These are phyloP conservation scores for Leptographium radiaticola DNA, from an alignment of 2,329 filamentous ascomycete species.

Conservation along the genomic window DNA sequence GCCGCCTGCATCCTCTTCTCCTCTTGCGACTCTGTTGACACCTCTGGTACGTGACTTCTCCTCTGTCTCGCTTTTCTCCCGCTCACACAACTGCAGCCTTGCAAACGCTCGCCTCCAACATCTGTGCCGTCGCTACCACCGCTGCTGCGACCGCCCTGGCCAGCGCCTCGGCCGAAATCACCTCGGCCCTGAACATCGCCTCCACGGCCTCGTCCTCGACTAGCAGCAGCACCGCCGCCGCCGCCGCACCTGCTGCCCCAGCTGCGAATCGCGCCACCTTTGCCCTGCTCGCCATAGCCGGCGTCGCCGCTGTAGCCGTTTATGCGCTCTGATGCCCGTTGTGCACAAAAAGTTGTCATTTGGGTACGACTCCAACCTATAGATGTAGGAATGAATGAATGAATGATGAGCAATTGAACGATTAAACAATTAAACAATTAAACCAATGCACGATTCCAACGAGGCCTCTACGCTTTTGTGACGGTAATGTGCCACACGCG, in stretches of 20 bases:
- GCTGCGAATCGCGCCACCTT: slow-evolving; percentile 3
- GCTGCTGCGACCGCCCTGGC: slow-evolving; percentile 5
- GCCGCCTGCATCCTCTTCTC: slow-evolving; percentile 11
- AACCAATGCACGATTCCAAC: too few species aligned
- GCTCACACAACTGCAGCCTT: background rate
- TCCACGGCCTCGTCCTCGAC: background rate
- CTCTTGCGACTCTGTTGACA: slow-evolving; percentile 2
- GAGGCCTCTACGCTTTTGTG: background rate
- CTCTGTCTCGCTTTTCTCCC: background rate
- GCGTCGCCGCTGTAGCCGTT: slow-evolving; percentile 6
- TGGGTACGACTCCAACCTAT: background rate
- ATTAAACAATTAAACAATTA: too few species aligned
- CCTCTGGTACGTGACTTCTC: background rate
- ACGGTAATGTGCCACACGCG: slow-evolving; percentile 7
- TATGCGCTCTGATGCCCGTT: slow-evolving; percentile 3
- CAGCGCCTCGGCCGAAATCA: slow-evolving; percentile 6
- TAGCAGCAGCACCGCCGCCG: background rate
- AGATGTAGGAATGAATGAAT: background rate
- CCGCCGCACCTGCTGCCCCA: slow-evolving; percentile 1
- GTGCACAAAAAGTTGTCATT: background rate
- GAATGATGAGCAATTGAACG: background rate
- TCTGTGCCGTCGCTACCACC: slow-evolving; percentile 8
- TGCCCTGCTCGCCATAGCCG: slow-evolving; percentile 7
- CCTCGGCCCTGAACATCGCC: background rate
- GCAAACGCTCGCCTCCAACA: slow-evolving; percentile 3